Evolutionary conservation across 805 yeast species (phyloP), one percentile per base, ranked within the genome.

Genomic region (Pichia eremophila): DNA sequence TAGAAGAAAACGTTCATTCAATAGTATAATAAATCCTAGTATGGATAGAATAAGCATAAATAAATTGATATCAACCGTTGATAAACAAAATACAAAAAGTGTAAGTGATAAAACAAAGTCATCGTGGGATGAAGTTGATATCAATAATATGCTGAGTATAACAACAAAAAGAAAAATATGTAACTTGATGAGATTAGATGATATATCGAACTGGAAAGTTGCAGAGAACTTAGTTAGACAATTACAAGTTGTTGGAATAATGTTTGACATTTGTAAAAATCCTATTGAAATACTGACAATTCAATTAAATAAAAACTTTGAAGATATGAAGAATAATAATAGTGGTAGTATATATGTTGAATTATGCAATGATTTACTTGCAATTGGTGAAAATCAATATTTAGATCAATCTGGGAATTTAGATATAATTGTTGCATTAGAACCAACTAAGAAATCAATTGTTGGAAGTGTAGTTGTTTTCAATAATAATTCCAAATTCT

Each of bases 171-270:
- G 44, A 22, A 39, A 45, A 19, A 19, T 42, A 12, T 22, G 35
- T 8, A 43, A 67, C 46, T 59, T 71, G 6, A 69, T 77, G 77
- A 53, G 70, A 19, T 54, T 77, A 45, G 59, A 68, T 22, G 45
- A 49, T 46, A 56, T 76, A 31, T 59, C 58, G 3, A 59, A 58
- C 27, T 78, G 83, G 83, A 67, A 62, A 54, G 80, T 79, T 5
- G 74, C 81, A 4, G 70, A 73, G 48, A 75, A 75, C 53, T 69
- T 78, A 8, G 75, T 78, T 41, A 64, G 75, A 46, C 82, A 78
- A 52, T 65, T 78, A 51, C 77, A 75, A 64, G 77, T 78, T 47
- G 79, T 78, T 40, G 83, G 83, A 2, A 75, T 78, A 15, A 64
- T 78, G 53, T 78, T 78, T 59, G 83, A 77, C 57, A 68, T 75